These are phyloP conservation scores for Bidens hawaiensis DNA, from an alignment of 140 eudicot species.

Conservation along the genomic window DNA sequence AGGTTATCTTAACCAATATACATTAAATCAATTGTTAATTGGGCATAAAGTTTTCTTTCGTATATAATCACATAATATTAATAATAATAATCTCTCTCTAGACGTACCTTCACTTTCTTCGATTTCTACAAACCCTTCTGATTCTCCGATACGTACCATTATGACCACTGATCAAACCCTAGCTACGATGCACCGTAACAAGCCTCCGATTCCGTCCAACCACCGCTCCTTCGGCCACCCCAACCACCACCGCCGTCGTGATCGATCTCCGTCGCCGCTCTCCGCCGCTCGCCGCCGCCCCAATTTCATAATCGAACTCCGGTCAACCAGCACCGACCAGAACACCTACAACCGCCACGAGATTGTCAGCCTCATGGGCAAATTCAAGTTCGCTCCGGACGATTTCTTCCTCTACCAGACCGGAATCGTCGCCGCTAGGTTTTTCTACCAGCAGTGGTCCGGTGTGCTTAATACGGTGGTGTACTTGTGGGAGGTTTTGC, in stretches of 20 bases:
- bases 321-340: constrained; percentile 3
- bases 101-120: too few relatives aligned
- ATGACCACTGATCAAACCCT: too few relatives aligned
- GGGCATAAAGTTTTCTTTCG: too few relatives aligned
- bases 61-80: too few relatives aligned
- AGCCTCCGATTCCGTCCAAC: constrained; percentile 5
- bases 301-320: constrained; percentile 56
- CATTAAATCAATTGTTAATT: too few relatives aligned
- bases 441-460: constrained; percentile 57
- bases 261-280: constrained; percentile 28
- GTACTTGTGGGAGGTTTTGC: constrained; percentile 39
- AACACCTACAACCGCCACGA: background rate
- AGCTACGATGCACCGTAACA: constrained; percentile 17
- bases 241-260: constrained; percentile 19
- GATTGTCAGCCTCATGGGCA: too few relatives aligned
- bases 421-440: constrained; percentile 31
- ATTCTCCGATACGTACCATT: too few relatives aligned
- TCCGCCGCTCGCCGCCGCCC: constrained; percentile 23
- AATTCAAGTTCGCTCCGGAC: too few relatives aligned
- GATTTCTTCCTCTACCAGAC: too few relatives aligned
- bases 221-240: background rate
- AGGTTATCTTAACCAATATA: too few relatives aligned
- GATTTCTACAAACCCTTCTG: too few relatives aligned
- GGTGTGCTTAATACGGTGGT: constrained; percentile 44
- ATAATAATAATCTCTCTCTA: too few relatives aligned